Evolutionary conservation across 2,329 filamentous ascomycete species (phyloP).

Genomic region (Dactylonectria macrodidyma): DNA sequence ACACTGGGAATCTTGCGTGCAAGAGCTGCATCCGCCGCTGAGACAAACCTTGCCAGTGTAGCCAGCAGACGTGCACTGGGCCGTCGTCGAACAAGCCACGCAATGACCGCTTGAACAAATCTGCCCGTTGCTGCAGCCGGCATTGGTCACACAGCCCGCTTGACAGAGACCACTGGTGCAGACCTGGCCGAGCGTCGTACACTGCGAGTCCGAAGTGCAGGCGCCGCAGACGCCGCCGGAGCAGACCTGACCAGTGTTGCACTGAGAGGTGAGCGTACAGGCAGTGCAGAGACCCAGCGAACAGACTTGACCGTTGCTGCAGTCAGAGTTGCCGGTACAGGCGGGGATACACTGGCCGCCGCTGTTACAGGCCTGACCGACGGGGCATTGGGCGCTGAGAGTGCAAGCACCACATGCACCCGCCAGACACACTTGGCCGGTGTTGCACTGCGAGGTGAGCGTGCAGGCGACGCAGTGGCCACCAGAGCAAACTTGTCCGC

Average conservation of each 20-base stretch:
- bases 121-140: conserved; percentile 16
- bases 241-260: conserved; percentile 32
- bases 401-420: conserved; percentile 15
- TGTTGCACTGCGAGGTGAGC: conserved; percentile 17
- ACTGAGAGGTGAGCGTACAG: conserved; percentile 24
- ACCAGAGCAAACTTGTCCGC: conserved; percentile 22
- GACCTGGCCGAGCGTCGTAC: conserved; percentile 8
- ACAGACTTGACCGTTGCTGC: conserved; percentile 23
- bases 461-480: conserved; percentile 21
- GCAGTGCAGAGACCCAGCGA: conserved; percentile 18
- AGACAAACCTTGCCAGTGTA: conserved; percentile 8
- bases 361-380: conserved; percentile 10
- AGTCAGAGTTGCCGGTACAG: conserved; percentile 19
- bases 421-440: conserved; percentile 6
- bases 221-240: conserved; percentile 3
- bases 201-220: conserved; percentile 20
- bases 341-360: conserved; percentile 24
- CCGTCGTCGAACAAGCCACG: conserved; percentile 10
- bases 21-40: conserved; percentile 8
- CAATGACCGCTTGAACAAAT: conserved; percentile 17
- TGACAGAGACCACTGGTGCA: conserved; percentile 23
- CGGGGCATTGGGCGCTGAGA: not conserved
- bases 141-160: conserved; percentile 17
- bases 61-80: not conserved
- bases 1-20: conserved; percentile 7